phyloP scores from a whole-genome alignment of 768 basidiomycete species.

The Mycena rosella region DNA sequence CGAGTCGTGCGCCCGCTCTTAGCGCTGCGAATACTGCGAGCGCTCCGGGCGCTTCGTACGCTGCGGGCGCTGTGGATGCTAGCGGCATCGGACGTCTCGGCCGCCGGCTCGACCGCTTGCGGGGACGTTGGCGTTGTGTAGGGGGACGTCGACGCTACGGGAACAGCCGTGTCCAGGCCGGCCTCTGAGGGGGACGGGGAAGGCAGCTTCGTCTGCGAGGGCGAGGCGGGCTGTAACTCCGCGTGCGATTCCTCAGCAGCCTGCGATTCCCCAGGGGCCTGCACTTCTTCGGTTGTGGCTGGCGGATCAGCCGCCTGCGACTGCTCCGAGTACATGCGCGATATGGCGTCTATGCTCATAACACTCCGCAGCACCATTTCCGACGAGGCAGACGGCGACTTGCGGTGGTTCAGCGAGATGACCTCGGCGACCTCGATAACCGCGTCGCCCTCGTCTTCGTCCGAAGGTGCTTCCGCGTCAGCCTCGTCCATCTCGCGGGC shows the following conservation, averaged over 20 bases:
- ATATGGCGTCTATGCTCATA: slow-evolving; percentile 27
- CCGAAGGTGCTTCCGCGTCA: slow-evolving; percentile 49
- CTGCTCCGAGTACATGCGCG: slow-evolving; percentile 27
- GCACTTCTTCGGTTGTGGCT: neutral
- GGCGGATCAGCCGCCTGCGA: slow-evolving; percentile 3
- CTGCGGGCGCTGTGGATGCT: slow-evolving; percentile 53
- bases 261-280: neutral
- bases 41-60: slow-evolving; percentile 48
- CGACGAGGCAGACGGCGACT: slow-evolving; percentile 39
- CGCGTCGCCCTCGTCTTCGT: slow-evolving; percentile 48
- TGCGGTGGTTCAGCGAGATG: slow-evolving; percentile 51
- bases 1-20: slow-evolving; percentile 45
- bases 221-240: slow-evolving; percentile 6
- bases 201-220: slow-evolving; percentile 26
- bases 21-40: slow-evolving; percentile 51
- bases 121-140: neutral
- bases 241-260: too few relatives aligned
- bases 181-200: slow-evolving; percentile 26
- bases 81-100: slow-evolving; percentile 49
- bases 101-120: neutral
- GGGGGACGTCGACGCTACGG: too few relatives aligned
- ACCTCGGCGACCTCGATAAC: slow-evolving; percentile 64
- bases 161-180: slow-evolving; percentile 1
- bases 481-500: slow-evolving; percentile 79
- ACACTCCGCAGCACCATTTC: neutral